Evolutionary conservation across 2,329 filamentous ascomycete species (phyloP).

Genomic region (Metarhizium anisopliae): DNA sequence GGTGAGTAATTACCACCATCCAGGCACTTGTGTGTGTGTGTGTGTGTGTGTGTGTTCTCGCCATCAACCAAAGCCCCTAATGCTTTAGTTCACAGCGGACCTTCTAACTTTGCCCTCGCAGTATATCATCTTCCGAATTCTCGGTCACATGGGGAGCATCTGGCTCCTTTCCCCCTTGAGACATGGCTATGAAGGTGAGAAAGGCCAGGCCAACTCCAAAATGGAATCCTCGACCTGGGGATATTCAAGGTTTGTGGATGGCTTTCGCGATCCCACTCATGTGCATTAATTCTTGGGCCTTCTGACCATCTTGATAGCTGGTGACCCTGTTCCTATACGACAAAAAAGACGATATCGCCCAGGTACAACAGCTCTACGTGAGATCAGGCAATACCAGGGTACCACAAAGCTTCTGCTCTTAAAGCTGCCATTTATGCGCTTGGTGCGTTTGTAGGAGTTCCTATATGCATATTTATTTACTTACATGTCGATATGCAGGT

Average conservation of each 20-base stretch:
- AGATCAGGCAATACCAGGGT: conserved; percentile 86
- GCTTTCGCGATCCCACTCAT: not conserved
- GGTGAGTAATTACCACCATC: too few relatives aligned
- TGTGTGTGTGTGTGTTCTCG: too few relatives aligned
- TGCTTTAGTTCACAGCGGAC: not conserved
- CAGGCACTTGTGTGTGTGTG: too few relatives aligned
- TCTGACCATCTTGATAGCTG: conserved; percentile 41
- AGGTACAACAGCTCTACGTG: conserved; percentile 79
- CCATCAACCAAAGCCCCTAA: not conserved
- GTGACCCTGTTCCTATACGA: conserved; percentile 59
- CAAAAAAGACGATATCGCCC: conserved; percentile 60
- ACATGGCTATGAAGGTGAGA: conserved; percentile 1
- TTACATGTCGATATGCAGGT: conserved; percentile 9
- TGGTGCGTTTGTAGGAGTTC: conserved; percentile 37
- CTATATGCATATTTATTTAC: not conserved
- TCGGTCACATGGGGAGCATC: not conserved
- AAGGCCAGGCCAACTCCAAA: not conserved
- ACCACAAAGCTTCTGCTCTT: conserved; percentile 78
- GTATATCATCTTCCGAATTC: not conserved
- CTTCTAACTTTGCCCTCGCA: not conserved
- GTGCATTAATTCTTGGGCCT: not conserved
- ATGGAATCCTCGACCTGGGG: conserved; percentile 23
- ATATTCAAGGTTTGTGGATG: conserved; percentile 27
- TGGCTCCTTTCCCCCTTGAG: not conserved
- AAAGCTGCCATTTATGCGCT: conserved; percentile 71